Evolutionary conservation across 106 monocot species (phyloP).

Genomic region (Phalaenopsis aphrodite): DNA sequence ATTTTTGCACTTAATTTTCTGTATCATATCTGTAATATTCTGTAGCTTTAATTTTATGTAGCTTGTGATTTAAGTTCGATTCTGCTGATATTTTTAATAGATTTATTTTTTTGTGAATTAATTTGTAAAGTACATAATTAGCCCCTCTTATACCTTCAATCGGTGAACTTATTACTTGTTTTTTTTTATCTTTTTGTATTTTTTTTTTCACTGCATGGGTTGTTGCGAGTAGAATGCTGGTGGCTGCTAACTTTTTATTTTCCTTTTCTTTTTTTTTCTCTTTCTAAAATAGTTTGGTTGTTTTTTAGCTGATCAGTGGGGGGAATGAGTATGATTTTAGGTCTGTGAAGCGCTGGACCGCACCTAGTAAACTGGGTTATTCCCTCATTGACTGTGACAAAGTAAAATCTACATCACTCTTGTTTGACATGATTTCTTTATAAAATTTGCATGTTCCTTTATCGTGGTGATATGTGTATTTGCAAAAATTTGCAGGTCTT

Average conservation of each 20-base stretch:
- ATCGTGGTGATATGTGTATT: not conserved
- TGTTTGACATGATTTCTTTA: not conserved
- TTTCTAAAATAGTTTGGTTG: not conserved
- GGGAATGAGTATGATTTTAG: not conserved
- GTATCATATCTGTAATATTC: no score
- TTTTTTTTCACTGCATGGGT: not conserved
- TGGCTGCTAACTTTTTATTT: not conserved
- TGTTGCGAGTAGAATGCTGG: not conserved
- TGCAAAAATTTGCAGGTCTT: constrained; percentile 34
- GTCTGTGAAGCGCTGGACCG: constrained; percentile 1
- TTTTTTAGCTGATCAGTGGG: constrained; percentile 5
- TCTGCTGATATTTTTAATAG: no score
- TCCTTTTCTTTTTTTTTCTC: not conserved
- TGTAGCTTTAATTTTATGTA: no score
- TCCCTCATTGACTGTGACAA: constrained; percentile 5
- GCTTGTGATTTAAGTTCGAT: no score
- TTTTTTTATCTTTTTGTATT: not conserved
- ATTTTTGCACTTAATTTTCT: no score
- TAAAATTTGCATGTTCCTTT: not conserved
- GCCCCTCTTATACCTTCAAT: not conserved
- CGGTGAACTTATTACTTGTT: not conserved
- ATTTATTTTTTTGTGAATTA: no score
- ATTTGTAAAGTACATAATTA: no score
- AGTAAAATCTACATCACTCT: not conserved
- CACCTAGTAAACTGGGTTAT: constrained; percentile 1